Conservation (phyloP, 768 basidiomycete species). For the Hygrophoropsis aurantiaca region DNA sequence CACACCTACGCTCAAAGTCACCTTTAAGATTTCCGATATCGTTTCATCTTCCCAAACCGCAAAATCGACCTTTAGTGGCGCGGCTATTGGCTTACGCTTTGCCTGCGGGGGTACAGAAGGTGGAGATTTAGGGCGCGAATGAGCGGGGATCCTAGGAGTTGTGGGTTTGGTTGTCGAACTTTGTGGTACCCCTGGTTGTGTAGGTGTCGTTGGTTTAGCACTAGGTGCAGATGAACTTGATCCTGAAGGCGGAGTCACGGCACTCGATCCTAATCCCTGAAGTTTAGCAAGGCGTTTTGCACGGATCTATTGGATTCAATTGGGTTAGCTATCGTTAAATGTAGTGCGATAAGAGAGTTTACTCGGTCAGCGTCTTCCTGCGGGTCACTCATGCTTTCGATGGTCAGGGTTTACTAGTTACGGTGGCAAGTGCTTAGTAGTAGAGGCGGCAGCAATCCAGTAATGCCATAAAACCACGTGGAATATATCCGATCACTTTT, state of each 20-base stretch:
- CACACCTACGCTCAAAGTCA: conserved; percentile 73
- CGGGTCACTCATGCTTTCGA: conserved; percentile 42
- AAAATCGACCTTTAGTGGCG: conserved; percentile 48
- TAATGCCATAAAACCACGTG: no score
- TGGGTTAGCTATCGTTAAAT: not conserved
- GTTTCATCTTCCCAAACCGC: conserved; percentile 73
- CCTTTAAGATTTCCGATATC: conserved; percentile 66
- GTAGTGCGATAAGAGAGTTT: conserved; percentile 18
- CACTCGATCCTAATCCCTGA: conserved; percentile 43
- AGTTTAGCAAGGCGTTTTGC: conserved; percentile 89
- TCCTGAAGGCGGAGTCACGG: conserved; percentile 33
- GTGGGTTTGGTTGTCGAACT: conserved; percentile 37
- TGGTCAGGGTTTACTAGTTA: not conserved
- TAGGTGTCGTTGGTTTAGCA: conserved; percentile 25
- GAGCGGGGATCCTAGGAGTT: conserved; percentile 17
- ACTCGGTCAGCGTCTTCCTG: conserved; percentile 84
- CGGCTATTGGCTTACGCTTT: conserved; percentile 48
- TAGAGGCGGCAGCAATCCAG: conserved; percentile 13
- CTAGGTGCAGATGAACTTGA: conserved; percentile 9
- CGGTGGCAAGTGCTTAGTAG: conserved; percentile 1
- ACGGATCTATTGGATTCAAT: conserved; percentile 62
- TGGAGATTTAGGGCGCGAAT: conserved; percentile 29
- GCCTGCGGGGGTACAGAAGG: conserved; percentile 31
- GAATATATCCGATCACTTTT: no score
- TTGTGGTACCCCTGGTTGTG: conserved; percentile 27